Evolutionary conservation across 2,329 filamentous ascomycete species (phyloP).

Genomic region (Dichotomopilus funicola): DNA sequence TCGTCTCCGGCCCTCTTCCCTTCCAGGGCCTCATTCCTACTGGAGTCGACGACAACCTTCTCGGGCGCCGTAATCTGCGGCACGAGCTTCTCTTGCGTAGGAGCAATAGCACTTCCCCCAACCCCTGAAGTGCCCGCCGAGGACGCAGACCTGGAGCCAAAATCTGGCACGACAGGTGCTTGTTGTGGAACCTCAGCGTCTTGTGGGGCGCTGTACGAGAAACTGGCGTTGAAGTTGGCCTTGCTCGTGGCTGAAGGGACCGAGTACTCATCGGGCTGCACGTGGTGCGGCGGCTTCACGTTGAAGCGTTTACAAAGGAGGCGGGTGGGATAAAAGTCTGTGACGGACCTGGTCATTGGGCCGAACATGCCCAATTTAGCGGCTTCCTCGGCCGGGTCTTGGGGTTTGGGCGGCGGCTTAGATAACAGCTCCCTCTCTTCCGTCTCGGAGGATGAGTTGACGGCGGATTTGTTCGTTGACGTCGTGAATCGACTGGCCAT

Average conservation of each 20-base stretch:
- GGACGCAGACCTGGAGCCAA: constrained; percentile 3
- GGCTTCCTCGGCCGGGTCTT: constrained; percentile 77
- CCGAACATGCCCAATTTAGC: constrained; percentile 92
- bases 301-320: constrained; percentile 94
- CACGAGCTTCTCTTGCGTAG: constrained; percentile 5
- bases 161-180: constrained; percentile 12
- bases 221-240: constrained; percentile 11
- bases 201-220: constrained; percentile 18
- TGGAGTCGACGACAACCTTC: constrained; percentile 53
- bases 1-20: constrained; percentile 68
- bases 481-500: constrained; percentile 94
- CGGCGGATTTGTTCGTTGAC: constrained; percentile 39
- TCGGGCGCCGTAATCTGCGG: constrained; percentile 9
- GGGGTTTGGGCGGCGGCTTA: constrained; percentile 47
- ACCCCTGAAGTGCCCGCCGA: constrained; percentile 1
- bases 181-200: constrained; percentile 14
- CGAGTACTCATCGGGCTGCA: constrained; percentile 46
- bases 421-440: constrained; percentile 35
- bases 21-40: constrained; percentile 73
- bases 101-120: neutral
- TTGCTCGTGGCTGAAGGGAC: constrained; percentile 16
- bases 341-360: constrained; percentile 66
- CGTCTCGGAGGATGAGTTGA: constrained; percentile 14
- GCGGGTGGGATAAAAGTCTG: constrained; percentile 72
- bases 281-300: constrained; percentile 68